phyloP scores from a whole-genome alignment of 345 rosid genomes.

The Brassica nigra region DNA sequence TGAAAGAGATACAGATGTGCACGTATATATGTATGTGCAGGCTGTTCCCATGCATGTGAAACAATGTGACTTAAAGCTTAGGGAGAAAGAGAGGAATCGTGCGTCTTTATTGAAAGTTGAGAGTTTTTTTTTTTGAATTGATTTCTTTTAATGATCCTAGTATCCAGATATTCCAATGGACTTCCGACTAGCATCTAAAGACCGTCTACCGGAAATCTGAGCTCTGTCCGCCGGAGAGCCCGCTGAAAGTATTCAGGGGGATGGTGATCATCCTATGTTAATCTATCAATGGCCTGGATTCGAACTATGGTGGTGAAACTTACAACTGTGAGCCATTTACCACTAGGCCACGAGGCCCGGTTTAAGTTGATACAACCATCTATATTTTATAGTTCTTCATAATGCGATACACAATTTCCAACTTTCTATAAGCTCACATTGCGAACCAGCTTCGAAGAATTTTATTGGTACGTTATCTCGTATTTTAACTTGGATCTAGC shows the following conservation, averaged over 20 bases:
- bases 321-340: too few relatives aligned
- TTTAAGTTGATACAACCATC: not conserved
- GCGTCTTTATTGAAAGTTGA: constrained; percentile 27
- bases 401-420: not conserved
- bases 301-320: too few relatives aligned
- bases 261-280: too few relatives aligned
- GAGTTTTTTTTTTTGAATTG: too few relatives aligned
- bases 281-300: too few relatives aligned
- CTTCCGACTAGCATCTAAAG: too few relatives aligned
- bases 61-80: constrained; percentile 34
- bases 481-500: not conserved
- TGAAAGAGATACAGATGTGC: constrained; percentile 1
- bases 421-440: not conserved
- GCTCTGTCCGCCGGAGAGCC: too few relatives aligned
- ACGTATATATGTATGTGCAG: constrained; percentile 22
- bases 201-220: too few relatives aligned
- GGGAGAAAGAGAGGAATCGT: constrained; percentile 32
- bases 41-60: constrained; percentile 33
- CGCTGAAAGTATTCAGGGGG: too few relatives aligned
- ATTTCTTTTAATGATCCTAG: too few relatives aligned
- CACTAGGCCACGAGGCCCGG: too few relatives aligned
- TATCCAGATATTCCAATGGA: too few relatives aligned
- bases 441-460: not conserved
- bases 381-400: constrained; percentile 3
- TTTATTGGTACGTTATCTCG: not conserved